A percentile compares a stretch with the other conserved stretches of the same genome.
Conservation (phyloP, 257 asterid species). For the Ophiorrhiza pumila region DNA sequence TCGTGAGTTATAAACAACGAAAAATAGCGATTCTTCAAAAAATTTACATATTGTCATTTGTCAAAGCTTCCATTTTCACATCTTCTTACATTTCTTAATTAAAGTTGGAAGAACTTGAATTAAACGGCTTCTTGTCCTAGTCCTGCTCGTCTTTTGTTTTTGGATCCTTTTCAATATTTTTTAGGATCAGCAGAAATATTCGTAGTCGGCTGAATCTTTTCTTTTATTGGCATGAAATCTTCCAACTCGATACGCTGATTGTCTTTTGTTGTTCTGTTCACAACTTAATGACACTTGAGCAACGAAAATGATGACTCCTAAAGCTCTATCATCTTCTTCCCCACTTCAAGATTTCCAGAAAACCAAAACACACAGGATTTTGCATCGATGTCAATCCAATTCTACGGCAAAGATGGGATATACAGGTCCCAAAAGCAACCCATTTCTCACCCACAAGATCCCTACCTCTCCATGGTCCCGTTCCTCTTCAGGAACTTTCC, state of each 20-base stretch:
- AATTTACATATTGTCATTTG: no score
- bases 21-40: no score
- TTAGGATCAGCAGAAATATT: background rate
- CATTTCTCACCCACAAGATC: conserved; percentile 28
- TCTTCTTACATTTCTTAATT: background rate
- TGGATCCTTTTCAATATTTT: background rate
- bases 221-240: background rate
- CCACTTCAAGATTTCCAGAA: background rate
- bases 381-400: background rate
- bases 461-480: conserved; percentile 25
- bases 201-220: background rate
- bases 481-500: conserved; percentile 30
- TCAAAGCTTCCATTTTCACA: background rate
- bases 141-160: background rate
- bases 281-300: background rate
- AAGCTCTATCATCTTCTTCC: background rate
- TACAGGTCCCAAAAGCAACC: conserved; percentile 39
- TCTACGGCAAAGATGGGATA: conserved; percentile 27
- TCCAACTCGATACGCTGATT: background rate
- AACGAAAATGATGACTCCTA: background rate
- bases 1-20: no score
- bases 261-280: background rate
- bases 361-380: background rate
- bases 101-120: conserved; percentile 1
- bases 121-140: background rate